A percentile compares a stretch with the other conserved stretches of the same genome.
phyloP scores from a whole-genome alignment of 257 asterid genomes.

The Gentiana straminea region DNA sequence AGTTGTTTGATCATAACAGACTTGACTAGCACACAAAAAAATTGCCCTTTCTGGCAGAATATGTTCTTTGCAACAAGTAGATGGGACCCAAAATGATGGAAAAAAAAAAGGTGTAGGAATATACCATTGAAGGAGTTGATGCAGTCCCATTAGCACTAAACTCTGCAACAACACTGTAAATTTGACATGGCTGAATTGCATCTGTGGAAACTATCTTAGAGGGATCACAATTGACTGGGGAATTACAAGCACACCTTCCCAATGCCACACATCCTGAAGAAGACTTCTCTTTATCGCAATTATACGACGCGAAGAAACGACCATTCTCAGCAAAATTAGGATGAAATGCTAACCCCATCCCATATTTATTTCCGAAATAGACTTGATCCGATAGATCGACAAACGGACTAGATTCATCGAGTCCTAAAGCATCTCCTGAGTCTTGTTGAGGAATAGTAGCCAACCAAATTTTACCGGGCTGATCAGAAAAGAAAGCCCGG shows the following conservation, averaged over 20 bases:
- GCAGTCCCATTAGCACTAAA: conserved; percentile 70
- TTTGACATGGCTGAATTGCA: conserved; percentile 49
- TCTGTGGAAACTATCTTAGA: conserved; percentile 45
- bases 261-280: conserved; percentile 50
- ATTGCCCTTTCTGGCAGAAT: too few relatives aligned
- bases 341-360: conserved; percentile 97
- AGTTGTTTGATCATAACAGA: too few relatives aligned
- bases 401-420: conserved; percentile 69
- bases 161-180: conserved; percentile 63
- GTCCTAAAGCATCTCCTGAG: conserved; percentile 47
- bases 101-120: not conserved
- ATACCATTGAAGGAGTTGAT: conserved; percentile 58
- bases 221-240: conserved; percentile 80
- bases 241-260: conserved; percentile 84
- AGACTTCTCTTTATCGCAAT: conserved; percentile 63
- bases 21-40: too few relatives aligned
- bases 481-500: conserved; percentile 73
- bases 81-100: too few relatives aligned
- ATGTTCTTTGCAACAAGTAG: too few relatives aligned
- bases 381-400: conserved; percentile 84
- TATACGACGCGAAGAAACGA: conserved; percentile 83
- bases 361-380: conserved; percentile 49
- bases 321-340: conserved; percentile 67
- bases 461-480: conserved; percentile 70
- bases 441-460: conserved; percentile 82